phyloP scores from a whole-genome alignment of 2,329 filamentous ascomycete species.

The Periconia sp. region DNA sequence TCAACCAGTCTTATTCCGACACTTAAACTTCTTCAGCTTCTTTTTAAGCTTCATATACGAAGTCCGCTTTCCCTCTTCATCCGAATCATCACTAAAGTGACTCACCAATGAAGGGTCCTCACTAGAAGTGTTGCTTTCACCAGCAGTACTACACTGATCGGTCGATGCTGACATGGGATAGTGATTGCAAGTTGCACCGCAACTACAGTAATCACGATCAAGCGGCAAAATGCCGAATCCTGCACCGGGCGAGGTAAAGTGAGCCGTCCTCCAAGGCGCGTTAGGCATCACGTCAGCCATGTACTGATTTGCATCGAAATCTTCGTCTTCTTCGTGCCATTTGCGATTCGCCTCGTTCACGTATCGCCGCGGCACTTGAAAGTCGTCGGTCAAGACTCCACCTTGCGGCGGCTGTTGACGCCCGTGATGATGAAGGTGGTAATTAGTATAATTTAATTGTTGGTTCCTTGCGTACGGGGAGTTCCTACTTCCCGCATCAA shows the following conservation, averaged over 20 bases:
- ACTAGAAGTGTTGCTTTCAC: background rate
- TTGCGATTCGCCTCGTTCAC: slow-evolving; percentile 15
- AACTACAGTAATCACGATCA: too few species aligned
- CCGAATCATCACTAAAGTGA: background rate
- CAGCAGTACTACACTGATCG: too few species aligned
- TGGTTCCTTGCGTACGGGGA: too few species aligned
- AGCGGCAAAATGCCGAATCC: background rate
- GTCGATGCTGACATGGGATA: too few species aligned
- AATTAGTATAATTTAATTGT: too few species aligned
- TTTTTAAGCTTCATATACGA: background rate
- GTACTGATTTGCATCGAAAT: slow-evolving; percentile 8
- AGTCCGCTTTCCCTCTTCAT: background rate
- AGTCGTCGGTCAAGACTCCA: too few species aligned
- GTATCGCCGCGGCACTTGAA: slow-evolving; percentile 13
- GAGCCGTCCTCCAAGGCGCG: slow-evolving; percentile 3
- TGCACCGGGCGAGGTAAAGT: background rate
- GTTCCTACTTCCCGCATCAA: too few species aligned
- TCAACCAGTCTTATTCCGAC: too few species aligned
- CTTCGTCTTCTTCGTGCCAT: slow-evolving; percentile 15
- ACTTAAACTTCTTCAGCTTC: background rate
- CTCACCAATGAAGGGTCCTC: background rate
- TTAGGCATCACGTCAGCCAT: slow-evolving; percentile 4
- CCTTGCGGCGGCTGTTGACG: too few species aligned
- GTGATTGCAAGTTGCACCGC: too few species aligned
- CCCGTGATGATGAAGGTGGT: too few species aligned